phyloP scores from a whole-genome alignment of 345 rosid genomes.

The Theobroma cacao region DNA sequence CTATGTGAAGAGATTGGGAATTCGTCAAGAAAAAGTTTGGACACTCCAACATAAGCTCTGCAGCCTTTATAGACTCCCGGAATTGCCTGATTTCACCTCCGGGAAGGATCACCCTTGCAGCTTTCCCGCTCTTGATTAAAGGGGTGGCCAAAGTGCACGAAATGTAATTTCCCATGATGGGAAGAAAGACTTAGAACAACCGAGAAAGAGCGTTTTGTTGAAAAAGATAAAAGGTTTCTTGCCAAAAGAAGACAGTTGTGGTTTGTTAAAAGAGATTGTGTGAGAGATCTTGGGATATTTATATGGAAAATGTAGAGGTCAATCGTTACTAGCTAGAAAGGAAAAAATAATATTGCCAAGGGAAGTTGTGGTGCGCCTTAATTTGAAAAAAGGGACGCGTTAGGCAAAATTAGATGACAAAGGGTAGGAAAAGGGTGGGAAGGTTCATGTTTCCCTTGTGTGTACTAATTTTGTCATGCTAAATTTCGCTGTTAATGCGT shows the following conservation, averaged over 20 bases:
- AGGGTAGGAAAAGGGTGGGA: not conserved
- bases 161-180: slow-evolving; percentile 52
- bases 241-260: not conserved
- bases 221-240: not conserved
- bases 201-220: not conserved
- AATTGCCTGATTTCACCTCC: slow-evolving; percentile 53
- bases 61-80: slow-evolving; percentile 43
- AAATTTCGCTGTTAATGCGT: not conserved
- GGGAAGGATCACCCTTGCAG: slow-evolving; percentile 51
- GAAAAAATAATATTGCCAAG: not conserved
- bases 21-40: slow-evolving; percentile 50
- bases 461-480: not conserved
- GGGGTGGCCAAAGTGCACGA: slow-evolving; percentile 46
- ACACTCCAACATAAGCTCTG: slow-evolving; percentile 68
- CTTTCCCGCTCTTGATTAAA: slow-evolving; percentile 29
- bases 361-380: not conserved
- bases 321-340: not conserved
- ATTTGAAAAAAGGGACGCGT: not conserved
- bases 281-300: not conserved
- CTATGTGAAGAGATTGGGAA: slow-evolving; percentile 49
- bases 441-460: not conserved
- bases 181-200: too few relatives aligned
- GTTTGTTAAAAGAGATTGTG: not conserved
- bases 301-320: not conserved
- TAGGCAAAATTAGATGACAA: not conserved